Conservation (phyloP, 1,139 yeast genomes). For the Candida labiduridarum region DNA sequence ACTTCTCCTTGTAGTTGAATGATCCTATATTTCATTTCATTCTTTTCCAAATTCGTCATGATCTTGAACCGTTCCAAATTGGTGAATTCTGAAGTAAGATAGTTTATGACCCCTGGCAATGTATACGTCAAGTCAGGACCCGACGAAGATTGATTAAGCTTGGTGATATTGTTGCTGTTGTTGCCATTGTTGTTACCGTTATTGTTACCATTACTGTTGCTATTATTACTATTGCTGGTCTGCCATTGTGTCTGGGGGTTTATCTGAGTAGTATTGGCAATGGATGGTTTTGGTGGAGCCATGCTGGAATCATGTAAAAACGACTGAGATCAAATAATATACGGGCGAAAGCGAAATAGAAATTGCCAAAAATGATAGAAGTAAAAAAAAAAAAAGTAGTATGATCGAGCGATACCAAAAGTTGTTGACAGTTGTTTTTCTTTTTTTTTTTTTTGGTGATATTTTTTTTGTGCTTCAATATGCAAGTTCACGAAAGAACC, state of each 20-base stretch:
- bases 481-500: background rate
- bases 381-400: background rate
- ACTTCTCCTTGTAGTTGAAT: constrained; percentile 58
- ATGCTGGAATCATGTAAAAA: background rate
- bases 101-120: constrained; percentile 66
- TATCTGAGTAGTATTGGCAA: background rate
- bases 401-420: background rate
- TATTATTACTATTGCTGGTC: constrained; percentile 14
- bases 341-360: background rate
- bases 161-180: constrained; percentile 14
- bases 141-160: constrained; percentile 15
- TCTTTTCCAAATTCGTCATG: constrained; percentile 56
- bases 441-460: background rate
- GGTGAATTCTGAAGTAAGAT: constrained; percentile 61
- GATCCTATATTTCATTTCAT: constrained; percentile 58
- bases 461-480: background rate
- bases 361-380: background rate
- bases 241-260: constrained; percentile 17
- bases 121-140: constrained; percentile 39
- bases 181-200: constrained; percentile 16
- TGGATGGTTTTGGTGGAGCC: constrained; percentile 12
- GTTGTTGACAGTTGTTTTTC: constrained; percentile 2
- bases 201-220: constrained; percentile 16
- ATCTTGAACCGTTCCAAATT: constrained; percentile 59
- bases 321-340: background rate